Conservation (phyloP, 176 grass and related monocot species). For the Juncus effusus region DNA sequence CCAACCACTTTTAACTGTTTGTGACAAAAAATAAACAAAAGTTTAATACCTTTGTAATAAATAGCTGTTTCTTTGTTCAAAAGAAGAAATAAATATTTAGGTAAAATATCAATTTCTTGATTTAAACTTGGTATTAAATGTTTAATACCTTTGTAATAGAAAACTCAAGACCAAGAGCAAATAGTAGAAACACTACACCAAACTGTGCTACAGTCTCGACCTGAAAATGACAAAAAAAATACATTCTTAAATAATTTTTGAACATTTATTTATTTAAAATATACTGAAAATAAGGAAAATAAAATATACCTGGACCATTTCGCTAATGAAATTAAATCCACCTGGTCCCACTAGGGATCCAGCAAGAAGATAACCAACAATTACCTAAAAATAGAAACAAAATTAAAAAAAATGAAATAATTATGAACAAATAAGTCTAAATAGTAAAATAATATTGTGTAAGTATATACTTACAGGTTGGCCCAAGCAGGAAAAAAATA, state of each 20-base stretch:
- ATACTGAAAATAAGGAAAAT: constrained; percentile 23
- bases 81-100: constrained; percentile 8
- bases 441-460: too few species aligned
- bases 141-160: constrained; percentile 74
- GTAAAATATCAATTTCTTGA: background rate
- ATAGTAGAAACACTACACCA: constrained; percentile 99
- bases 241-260: background rate
- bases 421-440: too few species aligned
- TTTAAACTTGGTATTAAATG: background rate
- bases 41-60: background rate
- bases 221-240: constrained; percentile 39
- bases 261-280: constrained; percentile 5
- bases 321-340: constrained; percentile 80
- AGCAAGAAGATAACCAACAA: constrained; percentile 98
- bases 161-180: constrained; percentile 96
- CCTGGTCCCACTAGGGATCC: constrained; percentile 93
- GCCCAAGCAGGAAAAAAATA: constrained; percentile 81
- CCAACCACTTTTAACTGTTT: constrained; percentile 85
- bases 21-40: constrained; percentile 26
- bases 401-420: constrained; percentile 27
- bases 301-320: constrained; percentile 88
- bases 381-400: constrained; percentile 53
- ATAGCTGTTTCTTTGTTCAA: background rate
- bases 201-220: constrained; percentile 99
- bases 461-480: constrained; percentile 61